Percentiles rank a stretch among this genome's conserved stretches.
These are phyloP conservation scores for Lentinula sp. DNA, from an alignment of 768 basidiomycete species.

Conservation along the genomic window DNA sequence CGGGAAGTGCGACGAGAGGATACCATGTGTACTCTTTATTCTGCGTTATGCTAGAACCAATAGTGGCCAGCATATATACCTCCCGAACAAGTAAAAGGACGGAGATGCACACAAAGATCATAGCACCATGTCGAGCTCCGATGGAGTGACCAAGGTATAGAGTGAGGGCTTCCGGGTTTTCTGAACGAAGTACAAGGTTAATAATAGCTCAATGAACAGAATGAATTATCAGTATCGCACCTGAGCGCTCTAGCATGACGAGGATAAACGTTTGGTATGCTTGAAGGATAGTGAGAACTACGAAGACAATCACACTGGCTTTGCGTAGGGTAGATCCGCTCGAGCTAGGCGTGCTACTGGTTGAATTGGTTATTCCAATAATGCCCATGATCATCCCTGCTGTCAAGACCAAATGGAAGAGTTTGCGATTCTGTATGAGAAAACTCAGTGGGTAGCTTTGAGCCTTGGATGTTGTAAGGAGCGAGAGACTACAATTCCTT, in stretches of 20 bases:
- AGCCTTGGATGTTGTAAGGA: conserved; percentile 1
- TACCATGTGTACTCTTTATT: conserved; percentile 34
- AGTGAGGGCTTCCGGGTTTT: background rate
- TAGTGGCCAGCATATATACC: conserved; percentile 25
- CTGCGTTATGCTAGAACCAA: conserved; percentile 18
- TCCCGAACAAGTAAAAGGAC: conserved; percentile 32
- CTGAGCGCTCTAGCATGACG: conserved; percentile 1
- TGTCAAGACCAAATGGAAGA: conserved; percentile 23
- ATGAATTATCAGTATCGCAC: background rate
- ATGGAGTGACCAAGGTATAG: conserved; percentile 5
- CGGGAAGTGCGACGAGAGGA: conserved; percentile 31
- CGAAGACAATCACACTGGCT: conserved; percentile 29
- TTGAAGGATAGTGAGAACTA: conserved; percentile 27
- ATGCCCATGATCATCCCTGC: conserved; percentile 29
- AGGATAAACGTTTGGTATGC: conserved; percentile 23
- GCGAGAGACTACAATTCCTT: conserved; percentile 6
- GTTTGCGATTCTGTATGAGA: conserved; percentile 21
- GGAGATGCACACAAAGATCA: conserved; percentile 27
- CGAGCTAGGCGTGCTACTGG: conserved; percentile 10
- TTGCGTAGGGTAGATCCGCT: conserved; percentile 21
- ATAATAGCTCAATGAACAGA: background rate
- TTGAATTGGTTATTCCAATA: conserved; percentile 16
- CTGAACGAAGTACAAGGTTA: background rate
- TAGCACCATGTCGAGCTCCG: conserved; percentile 22
- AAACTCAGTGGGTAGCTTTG: background rate